Base-by-base conservation (phyloP, 2,329 filamentous ascomycete species). In the Claviceps maximensis region DNA sequence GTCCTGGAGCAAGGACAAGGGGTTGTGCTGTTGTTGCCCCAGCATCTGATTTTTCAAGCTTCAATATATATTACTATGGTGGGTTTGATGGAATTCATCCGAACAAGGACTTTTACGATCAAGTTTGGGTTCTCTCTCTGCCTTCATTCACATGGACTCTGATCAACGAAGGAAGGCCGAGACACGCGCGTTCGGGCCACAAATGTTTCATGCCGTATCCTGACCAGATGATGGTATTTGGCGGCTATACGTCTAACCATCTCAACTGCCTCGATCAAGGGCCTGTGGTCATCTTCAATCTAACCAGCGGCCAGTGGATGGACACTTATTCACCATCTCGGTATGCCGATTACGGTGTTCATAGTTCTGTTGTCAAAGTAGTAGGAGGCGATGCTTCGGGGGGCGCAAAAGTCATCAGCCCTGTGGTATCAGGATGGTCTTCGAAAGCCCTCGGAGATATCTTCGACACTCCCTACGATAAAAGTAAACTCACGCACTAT, bases 21-120 rank as follows among this genome's bases (percentile, higher is more conserved):
- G 74, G 84, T 63, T 93, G 88, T 61, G 83, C 86, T 3, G 84
- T 89, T 0, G 80, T 88, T 1, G 86, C 80, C n/a, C 73, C 80
- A 0, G 83, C 87, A 15, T 73, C 80, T 46, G 86, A 89, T 62
- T 75, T 74, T 36, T 86, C 84, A 12, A 89, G 83, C 54, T 87
- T 84, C 67, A 89, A 90, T 63, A 83, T 94, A 49, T 90, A 91
- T 71, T 88, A 87, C 69, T 93, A 89, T 60, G 88, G 86, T 17
- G 88, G 88, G 0, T 90, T 85, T 61, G 69, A 80, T 54, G 80
- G 78, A 0, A 58, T 82, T 6, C 54, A 75, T 53, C 29, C 55
- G 0, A 50, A 46, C 0, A 55, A 67, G 0, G 55, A 65, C 17
- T 78, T 73, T 57, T 74, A 66, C 52, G 81, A 89, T 55, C 85